Evolutionary conservation across 2,329 filamentous ascomycete species (phyloP).

Genomic region (Diplocarpon mali): DNA sequence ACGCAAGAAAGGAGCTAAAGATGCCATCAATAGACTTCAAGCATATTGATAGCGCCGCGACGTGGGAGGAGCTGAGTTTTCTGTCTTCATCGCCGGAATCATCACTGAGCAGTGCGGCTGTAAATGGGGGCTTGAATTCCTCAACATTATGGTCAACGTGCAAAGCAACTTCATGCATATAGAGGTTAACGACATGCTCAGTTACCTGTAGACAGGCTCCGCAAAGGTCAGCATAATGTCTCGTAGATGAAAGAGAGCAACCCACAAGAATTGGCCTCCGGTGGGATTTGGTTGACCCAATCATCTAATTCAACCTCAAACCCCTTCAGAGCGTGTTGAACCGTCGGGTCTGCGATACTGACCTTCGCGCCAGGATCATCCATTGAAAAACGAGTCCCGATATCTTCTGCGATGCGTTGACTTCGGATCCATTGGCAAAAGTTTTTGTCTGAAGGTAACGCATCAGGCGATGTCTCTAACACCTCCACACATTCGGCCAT

Average conservation of each 20-base stretch:
- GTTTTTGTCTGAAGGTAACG: conserved; percentile 30
- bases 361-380: conserved; percentile 31
- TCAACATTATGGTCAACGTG: conserved; percentile 44
- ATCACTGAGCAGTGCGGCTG: conserved; percentile 19
- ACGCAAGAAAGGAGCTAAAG: conserved; percentile 39
- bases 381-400: conserved; percentile 45
- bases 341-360: conserved; percentile 41
- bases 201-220: conserved; percentile 38
- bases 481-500: conserved; percentile 34
- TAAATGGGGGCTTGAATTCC: conserved; percentile 33
- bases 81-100: conserved; percentile 9
- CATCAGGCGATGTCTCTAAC: conserved; percentile 32
- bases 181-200: conserved; percentile 42
- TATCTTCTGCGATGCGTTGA: conserved; percentile 42
- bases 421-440: conserved; percentile 33
- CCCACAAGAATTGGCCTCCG: conserved; percentile 27
- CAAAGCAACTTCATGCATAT: conserved; percentile 49
- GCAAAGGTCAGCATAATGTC: conserved; percentile 5
- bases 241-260: not conserved
- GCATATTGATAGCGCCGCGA: conserved; percentile 40
- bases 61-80: conserved; percentile 30
- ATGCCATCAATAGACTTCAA: conserved; percentile 41
- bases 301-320: conserved; percentile 42
- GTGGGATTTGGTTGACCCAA: conserved; percentile 34
- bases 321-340: conserved; percentile 41